A percentile compares a stretch with the other conserved stretches of the same genome.
Evolutionary conservation across 192 early-diverging fungal genomes (phyloP).

Genomic region (Obelidium mucronatum): DNA sequence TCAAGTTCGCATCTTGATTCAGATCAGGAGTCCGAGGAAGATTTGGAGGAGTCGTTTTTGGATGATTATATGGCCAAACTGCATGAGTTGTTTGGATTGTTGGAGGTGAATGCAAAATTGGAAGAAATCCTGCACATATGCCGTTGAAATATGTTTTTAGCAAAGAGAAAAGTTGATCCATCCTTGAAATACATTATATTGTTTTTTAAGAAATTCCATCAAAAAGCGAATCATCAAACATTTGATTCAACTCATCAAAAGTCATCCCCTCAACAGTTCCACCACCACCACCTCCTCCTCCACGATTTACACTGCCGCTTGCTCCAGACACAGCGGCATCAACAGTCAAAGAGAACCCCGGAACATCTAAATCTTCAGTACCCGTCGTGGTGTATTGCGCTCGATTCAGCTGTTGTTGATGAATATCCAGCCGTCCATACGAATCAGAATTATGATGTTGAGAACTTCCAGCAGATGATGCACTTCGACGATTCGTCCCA

Average conservation of each 20-base stretch:
- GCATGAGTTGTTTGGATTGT: constrained; percentile 24
- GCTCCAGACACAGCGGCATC: not conserved
- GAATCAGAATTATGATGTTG: not conserved
- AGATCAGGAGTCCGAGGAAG: not conserved
- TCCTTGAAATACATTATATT: not conserved
- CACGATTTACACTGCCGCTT: not conserved
- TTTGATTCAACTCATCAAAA: constrained; percentile 23
- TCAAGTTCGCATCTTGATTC: not conserved
- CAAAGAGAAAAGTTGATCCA: not conserved
- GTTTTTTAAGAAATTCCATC: constrained; percentile 2
- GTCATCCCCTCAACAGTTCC: not conserved
- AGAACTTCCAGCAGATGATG: not conserved
- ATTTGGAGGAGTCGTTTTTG: constrained; percentile 17
- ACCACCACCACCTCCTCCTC: not conserved
- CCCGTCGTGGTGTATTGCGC: not conserved
- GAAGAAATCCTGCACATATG: not conserved
- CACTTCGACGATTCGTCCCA: not conserved
- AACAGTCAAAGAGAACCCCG: not conserved
- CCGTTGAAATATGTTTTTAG: not conserved
- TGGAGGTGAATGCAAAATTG: constrained; percentile 8
- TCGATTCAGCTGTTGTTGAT: not conserved
- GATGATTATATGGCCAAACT: constrained; percentile 27
- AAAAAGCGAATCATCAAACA: constrained; percentile 26
- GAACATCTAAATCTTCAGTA: not conserved
- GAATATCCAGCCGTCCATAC: not conserved